Conservation (phyloP, 208 protist genomes). For the Crithidia bombi region DNA sequence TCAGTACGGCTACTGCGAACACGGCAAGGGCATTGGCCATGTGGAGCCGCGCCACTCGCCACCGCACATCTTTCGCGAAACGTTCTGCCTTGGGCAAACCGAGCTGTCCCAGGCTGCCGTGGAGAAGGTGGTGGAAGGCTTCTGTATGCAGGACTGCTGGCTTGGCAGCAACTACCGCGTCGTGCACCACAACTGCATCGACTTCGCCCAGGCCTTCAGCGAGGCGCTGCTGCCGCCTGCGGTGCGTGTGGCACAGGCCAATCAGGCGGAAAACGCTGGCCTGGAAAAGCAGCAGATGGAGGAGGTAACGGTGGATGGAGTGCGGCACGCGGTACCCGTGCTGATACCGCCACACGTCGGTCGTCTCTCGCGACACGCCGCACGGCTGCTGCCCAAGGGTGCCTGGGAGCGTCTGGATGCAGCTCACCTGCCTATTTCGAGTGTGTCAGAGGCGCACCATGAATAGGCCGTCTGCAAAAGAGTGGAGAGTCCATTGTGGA, state of each 20-base stretch:
- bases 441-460: slow-evolving; percentile 1
- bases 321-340: slow-evolving; percentile 23
- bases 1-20: slow-evolving; percentile 41
- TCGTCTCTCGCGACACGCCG: slow-evolving; percentile 34
- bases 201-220: slow-evolving; percentile 57
- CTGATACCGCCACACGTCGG: slow-evolving; percentile 51
- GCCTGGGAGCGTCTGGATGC: slow-evolving; percentile 7
- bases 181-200: slow-evolving; percentile 68
- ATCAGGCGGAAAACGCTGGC: background rate
- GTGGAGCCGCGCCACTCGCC: slow-evolving; percentile 39
- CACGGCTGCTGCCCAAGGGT: slow-evolving; percentile 16
- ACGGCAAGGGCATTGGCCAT: slow-evolving; percentile 47
- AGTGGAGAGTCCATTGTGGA: too few relatives aligned
- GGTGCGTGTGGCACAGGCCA: slow-evolving; percentile 26
- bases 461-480: background rate
- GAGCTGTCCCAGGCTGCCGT: slow-evolving; percentile 33
- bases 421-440: slow-evolving; percentile 5
- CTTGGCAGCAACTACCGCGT: slow-evolving; percentile 55
- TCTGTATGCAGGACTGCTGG: slow-evolving; percentile 38
- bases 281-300: slow-evolving; percentile 25
- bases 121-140: slow-evolving; percentile 20
- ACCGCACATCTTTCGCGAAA: slow-evolving; percentile 67
- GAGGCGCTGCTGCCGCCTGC: slow-evolving; percentile 45
- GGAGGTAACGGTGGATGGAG: slow-evolving; percentile 22
- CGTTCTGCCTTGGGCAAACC: slow-evolving; percentile 54